Conservation (phyloP, 768 basidiomycete genomes). For the Pisolithus microcarpus region DNA sequence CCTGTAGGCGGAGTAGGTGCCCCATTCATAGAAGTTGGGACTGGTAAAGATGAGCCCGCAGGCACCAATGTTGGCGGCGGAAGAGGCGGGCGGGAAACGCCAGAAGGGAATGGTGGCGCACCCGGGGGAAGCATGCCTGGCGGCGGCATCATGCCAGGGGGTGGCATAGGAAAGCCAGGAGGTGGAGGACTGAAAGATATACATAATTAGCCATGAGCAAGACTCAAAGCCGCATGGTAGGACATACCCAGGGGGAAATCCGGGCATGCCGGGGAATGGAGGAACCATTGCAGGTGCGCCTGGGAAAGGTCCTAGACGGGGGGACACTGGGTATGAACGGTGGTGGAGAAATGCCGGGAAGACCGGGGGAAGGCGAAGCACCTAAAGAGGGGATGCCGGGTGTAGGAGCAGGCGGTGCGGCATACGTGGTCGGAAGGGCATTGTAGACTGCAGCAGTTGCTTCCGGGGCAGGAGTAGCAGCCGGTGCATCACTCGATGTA, state of each 20-base stretch:
- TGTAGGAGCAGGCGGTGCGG: constrained; percentile 32
- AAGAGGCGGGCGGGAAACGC: constrained; percentile 29
- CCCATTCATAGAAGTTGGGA: constrained; percentile 19
- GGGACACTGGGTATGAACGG: constrained; percentile 33
- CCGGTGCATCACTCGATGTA: constrained; percentile 31
- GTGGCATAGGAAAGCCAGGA: constrained; percentile 49
- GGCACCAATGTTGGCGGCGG: constrained; percentile 31
- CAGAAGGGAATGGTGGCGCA: constrained; percentile 31
- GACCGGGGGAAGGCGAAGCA: constrained; percentile 32
- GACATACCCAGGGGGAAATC: constrained; percentile 53
- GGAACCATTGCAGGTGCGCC: constrained; percentile 31
- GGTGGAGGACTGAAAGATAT: constrained; percentile 35
- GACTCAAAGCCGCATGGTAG: constrained; percentile 4
- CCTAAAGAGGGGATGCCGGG: constrained; percentile 21
- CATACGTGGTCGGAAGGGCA: constrained; percentile 68
- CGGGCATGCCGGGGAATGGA: constrained; percentile 39
- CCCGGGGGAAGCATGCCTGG: constrained; percentile 32
- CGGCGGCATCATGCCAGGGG: constrained; percentile 30
- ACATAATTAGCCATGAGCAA: constrained; percentile 8
- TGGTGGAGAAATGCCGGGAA: constrained; percentile 40
- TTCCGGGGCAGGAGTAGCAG: constrained; percentile 28
- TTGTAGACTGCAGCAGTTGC: constrained; percentile 59
- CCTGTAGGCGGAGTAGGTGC: constrained; percentile 12
- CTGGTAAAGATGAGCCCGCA: constrained; percentile 22
- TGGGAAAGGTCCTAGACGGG: constrained; percentile 34